A percentile compares a stretch with the other conserved stretches of the same genome.
Evolutionary conservation across 208 protist genomes (phyloP).

Genomic region (Leishmania arabica): DNA sequence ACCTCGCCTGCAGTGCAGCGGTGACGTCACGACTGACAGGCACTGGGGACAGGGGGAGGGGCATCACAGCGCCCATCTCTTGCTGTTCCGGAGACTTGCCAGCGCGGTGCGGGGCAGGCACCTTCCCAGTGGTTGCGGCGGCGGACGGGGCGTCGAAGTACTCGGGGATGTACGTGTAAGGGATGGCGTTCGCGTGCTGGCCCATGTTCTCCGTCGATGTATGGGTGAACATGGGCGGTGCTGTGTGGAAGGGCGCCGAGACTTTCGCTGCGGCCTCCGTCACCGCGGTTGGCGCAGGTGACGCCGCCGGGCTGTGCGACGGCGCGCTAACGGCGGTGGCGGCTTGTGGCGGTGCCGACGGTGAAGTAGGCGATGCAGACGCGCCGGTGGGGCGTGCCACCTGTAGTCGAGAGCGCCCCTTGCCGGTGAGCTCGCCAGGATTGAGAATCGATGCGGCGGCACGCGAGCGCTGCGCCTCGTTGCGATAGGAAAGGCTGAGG

Average conservation of each 20-base stretch:
- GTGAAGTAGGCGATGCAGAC: not conserved
- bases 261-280: not conserved
- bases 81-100: not conserved
- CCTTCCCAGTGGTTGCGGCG: not conserved
- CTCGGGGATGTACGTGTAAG: slow-evolving; percentile 26
- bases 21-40: slow-evolving; percentile 18
- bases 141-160: slow-evolving; percentile 18
- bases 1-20: slow-evolving; percentile 3
- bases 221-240: slow-evolving; percentile 27
- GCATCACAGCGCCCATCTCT: slow-evolving; percentile 14
- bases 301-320: not conserved
- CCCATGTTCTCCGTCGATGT: slow-evolving; percentile 24
- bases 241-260: slow-evolving; percentile 18
- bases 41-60: slow-evolving; percentile 19
- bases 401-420: not conserved
- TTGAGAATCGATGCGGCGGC: slow-evolving; percentile 20
- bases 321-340: not conserved
- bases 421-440: not conserved
- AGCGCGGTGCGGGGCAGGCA: not conserved
- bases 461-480: slow-evolving; percentile 21
- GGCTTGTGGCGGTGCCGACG: not conserved
- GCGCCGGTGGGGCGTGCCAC: not conserved
- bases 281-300: not conserved
- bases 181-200: slow-evolving; percentile 20
- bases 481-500: slow-evolving; percentile 30